Evolutionary conservation across 495 filamentous ascomycete genomes (phyloP).

Genomic region (Penicillium tannophilum): DNA sequence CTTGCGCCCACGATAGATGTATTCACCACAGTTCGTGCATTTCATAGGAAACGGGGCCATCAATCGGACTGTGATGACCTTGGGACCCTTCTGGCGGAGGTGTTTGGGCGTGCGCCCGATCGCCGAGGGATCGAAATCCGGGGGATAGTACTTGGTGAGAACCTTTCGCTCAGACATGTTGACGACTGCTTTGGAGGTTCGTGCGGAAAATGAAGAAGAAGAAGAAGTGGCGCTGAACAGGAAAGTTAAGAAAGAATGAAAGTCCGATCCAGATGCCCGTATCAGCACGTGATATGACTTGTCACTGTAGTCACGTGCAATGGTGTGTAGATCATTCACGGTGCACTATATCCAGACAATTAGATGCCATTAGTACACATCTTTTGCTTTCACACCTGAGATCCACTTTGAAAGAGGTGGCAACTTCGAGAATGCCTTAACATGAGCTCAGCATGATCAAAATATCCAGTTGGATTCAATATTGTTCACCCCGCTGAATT

Average conservation of each 20-base stretch:
- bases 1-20: conserved; percentile 94
- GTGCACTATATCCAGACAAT: not conserved
- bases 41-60: conserved; percentile 98
- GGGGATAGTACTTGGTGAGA: conserved; percentile 83
- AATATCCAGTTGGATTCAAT: not conserved
- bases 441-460: not conserved
- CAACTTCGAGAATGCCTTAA: not conserved
- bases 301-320: not conserved
- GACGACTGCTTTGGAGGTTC: conserved; percentile 9
- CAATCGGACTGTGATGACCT: conserved; percentile 86
- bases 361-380: not conserved
- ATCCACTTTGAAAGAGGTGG: not conserved
- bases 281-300: conserved; percentile 13
- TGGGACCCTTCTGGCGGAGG: conserved; percentile 61
- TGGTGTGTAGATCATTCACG: not conserved
- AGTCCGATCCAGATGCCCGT: conserved; percentile 2
- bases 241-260: not conserved
- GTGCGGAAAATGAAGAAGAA: not conserved
- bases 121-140: conserved; percentile 93
- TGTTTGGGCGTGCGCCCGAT: conserved; percentile 75
- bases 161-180: conserved; percentile 95
- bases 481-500: not conserved
- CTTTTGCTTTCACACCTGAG: not conserved
- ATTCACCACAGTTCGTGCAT: conserved; percentile 85
- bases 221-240: conserved; percentile 1